Conservation (phyloP, 768 basidiomycete genomes). For the Mycena pura region DNA sequence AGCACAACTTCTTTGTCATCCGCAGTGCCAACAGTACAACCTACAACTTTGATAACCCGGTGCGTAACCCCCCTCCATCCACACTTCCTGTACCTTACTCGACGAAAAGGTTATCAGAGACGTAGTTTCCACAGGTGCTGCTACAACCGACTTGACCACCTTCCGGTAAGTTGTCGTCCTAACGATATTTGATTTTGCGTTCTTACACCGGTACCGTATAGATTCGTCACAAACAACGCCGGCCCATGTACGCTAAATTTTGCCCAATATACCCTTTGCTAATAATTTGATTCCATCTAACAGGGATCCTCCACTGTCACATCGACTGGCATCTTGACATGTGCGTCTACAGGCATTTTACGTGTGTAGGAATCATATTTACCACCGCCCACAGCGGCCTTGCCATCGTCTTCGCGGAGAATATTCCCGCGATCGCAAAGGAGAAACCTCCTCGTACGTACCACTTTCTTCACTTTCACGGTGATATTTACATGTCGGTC, state of each 20-base stretch:
- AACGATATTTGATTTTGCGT: not conserved
- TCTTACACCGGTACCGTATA: not conserved
- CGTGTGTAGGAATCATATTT: not conserved
- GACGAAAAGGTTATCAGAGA: conserved; percentile 18
- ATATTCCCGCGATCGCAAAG: conserved; percentile 1
- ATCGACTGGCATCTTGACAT: conserved; percentile 47
- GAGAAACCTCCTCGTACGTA: conserved; percentile 1
- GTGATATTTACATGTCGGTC: not conserved
- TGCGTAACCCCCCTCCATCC: not conserved
- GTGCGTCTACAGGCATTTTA: conserved; percentile 3
- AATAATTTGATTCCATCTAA: not conserved
- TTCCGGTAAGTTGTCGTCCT: not conserved
- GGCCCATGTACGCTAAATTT: conserved; percentile 48
- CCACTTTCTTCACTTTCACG: not conserved
- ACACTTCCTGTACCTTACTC: too few relatives aligned
- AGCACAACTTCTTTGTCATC: conserved; percentile 41
- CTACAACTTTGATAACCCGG: conserved; percentile 21
- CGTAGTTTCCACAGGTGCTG: not conserved
- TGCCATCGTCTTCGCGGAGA: conserved; percentile 30
- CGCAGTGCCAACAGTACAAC: conserved; percentile 33
- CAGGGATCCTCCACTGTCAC: conserved; percentile 51
- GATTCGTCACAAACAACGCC: conserved; percentile 65
- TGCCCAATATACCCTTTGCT: too few relatives aligned
- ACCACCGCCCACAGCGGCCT: conserved; percentile 22
- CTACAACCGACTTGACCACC: not conserved